phyloP scores from a whole-genome alignment of 345 rosid genomes.

The Eucalyptus marginata region DNA sequence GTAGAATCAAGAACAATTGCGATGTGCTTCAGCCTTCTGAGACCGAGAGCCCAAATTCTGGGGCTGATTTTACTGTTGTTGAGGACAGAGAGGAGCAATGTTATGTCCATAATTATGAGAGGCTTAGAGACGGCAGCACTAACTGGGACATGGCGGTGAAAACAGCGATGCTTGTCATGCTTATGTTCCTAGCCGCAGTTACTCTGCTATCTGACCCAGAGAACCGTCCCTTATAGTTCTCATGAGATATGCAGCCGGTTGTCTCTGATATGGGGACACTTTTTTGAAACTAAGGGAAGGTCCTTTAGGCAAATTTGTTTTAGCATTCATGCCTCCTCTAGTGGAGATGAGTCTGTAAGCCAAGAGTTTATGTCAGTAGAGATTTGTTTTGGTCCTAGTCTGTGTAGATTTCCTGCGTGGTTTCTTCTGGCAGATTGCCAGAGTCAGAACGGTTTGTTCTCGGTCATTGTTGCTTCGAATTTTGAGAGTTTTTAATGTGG shows the following conservation, averaged over 20 bases:
- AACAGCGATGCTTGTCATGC: constrained; percentile 46
- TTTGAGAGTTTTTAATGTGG: background rate
- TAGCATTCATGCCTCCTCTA: background rate
- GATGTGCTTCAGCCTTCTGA: background rate
- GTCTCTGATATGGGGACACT: background rate
- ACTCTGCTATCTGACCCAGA: constrained; percentile 52
- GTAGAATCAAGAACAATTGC: constrained; percentile 19
- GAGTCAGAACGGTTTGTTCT: background rate
- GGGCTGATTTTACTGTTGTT: constrained; percentile 3
- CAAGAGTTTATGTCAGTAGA: background rate
- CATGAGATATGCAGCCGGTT: background rate
- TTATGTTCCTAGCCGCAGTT: constrained; percentile 51
- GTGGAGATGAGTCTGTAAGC: background rate
- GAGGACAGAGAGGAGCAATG: constrained; percentile 8
- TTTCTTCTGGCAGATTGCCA: background rate
- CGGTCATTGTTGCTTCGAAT: background rate
- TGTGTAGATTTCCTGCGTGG: background rate
- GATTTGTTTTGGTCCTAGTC: background rate
- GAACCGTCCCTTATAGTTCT: constrained; percentile 28
- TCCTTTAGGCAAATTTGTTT: background rate
- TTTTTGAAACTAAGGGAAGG: background rate
- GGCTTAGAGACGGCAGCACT: constrained; percentile 12
- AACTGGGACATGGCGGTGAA: constrained; percentile 42
- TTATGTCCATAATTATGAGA: background rate
- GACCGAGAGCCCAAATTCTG: background rate